Conservation (phyloP, 2,329 filamentous ascomycete genomes). For the Penicillium sp. region DNA sequence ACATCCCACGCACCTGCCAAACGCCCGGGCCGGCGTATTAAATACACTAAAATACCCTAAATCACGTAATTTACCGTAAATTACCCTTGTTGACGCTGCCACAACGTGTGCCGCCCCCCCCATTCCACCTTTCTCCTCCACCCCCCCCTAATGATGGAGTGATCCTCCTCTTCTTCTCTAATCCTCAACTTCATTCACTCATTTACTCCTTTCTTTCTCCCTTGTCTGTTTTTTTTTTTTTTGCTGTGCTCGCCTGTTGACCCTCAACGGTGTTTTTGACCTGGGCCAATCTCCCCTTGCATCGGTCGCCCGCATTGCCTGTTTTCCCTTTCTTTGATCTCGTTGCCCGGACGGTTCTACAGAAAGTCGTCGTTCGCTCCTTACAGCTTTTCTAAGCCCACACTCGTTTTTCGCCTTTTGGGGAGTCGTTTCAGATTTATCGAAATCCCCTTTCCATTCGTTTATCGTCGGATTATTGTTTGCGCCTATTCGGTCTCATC, state of each 20-base stretch:
- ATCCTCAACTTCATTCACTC: constrained; percentile 24
- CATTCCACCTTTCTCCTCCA: constrained; percentile 10
- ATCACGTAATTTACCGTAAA: constrained; percentile 9
- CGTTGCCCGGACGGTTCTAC: constrained; percentile 16
- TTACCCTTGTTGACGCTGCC: constrained; percentile 15
- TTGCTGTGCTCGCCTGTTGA: constrained; percentile 13
- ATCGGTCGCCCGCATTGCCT: constrained; percentile 18
- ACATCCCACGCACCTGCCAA: background rate
- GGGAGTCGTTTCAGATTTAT: constrained; percentile 21
- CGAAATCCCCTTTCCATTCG: constrained; percentile 23
- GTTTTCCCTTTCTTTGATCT: constrained; percentile 20
- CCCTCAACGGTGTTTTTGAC: constrained; percentile 21
- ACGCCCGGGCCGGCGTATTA: background rate
- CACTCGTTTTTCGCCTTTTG: constrained; percentile 18
- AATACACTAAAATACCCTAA: constrained; percentile 4
- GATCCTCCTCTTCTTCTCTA: constrained; percentile 5
- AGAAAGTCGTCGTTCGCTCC: constrained; percentile 22
- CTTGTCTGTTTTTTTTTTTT: constrained; percentile 16
- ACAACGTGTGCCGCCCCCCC: constrained; percentile 25
- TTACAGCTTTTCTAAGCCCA: constrained; percentile 23
- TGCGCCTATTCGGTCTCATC: constrained; percentile 15
- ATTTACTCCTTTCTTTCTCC: constrained; percentile 29
- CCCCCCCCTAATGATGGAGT: constrained; percentile 9
- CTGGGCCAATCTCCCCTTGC: constrained; percentile 27
- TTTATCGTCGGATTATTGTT: constrained; percentile 15